Base-by-base conservation (phyloP, 2,329 filamentous ascomycete species). In the Pleomassaria siparia region DNA sequence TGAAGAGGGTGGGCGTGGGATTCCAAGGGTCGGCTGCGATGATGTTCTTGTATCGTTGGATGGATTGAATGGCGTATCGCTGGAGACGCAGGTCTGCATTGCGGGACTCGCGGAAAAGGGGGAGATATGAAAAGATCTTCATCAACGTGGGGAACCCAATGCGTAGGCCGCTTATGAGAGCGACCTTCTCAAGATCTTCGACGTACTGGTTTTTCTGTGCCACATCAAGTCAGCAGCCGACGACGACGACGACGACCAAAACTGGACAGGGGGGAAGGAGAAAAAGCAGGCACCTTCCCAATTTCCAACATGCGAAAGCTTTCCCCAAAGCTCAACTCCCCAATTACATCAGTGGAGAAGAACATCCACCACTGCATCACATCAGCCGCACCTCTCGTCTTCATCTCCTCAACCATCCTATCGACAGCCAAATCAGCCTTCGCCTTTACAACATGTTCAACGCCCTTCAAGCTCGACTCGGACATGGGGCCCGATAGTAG, bases 301-400 rank as follows among this genome's bases (percentile, higher is more conserved):
- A 61, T 59, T 45, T 83, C 78, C 3, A 84, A 59, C 67, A 77
- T 76, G 0, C 65, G 62, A 47, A 83, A 82, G 0, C 78, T 78
- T n/a, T 81, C 74, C 0, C 80, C 80, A 59, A 84, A 83, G 1
- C 68, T 74, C 5, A 84, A 60, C 42, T 81, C 72, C 0, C 74
- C 78, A 41, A 82, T 79, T 1, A 80, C 63, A 55, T 84, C 81
- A 0, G 79, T 80, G 0, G 79, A 64, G 71, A 81, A 74, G 43
- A 80, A 80, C 5, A 75, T 59, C 66, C 72, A 79, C 80, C 80
- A 83, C 46, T 80, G 80, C 47, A 73, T 71, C 0, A 82, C 62
- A 49, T 84, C 79, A 0, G 65, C 69, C 0, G 50, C 63, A 0
- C 74, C 71, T 0, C 54, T 55, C 13, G 42, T 57, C 53, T 69